phyloP scores from a whole-genome alignment of 2,329 filamentous ascomycete species.

The Ceratocystis variospora region DNA sequence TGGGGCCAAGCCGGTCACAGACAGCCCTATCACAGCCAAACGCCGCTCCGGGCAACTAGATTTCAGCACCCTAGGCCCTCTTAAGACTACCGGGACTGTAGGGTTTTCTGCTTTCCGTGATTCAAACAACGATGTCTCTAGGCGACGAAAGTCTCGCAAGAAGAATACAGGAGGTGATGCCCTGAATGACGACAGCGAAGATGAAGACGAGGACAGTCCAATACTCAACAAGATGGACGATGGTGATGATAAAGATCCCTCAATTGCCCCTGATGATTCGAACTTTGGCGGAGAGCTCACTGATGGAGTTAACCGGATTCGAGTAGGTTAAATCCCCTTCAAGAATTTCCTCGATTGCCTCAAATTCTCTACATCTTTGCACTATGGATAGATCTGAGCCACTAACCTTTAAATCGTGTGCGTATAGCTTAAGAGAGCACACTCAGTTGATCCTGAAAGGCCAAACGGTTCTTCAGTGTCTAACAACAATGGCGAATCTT shows the following conservation, averaged over 20 bases:
- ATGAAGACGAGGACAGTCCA: conserved; percentile 54
- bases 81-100: conserved; percentile 76
- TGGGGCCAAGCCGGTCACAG: conserved; percentile 49
- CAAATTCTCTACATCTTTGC: background rate
- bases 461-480: conserved; percentile 30
- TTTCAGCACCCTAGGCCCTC: conserved; percentile 68
- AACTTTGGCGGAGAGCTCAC: conserved; percentile 60
- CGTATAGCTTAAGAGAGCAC: conserved; percentile 60
- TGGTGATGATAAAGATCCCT: conserved; percentile 44
- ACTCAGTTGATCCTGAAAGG: conserved; percentile 53
- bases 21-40: conserved; percentile 50
- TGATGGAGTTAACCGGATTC: conserved; percentile 70
- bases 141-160: conserved; percentile 47
- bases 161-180: conserved; percentile 48
- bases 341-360: background rate
- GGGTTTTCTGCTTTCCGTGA: conserved; percentile 85
- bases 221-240: conserved; percentile 53
- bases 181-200: conserved; percentile 59
- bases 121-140: conserved; percentile 39
- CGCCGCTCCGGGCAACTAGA: conserved; percentile 72
- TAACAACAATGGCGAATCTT: conserved; percentile 23
- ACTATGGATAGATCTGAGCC: background rate
- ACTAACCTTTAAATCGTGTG: background rate
- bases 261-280: conserved; percentile 56
- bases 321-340: conserved; percentile 38